These are phyloP conservation scores for Coniochaeta pulveracea DNA, from an alignment of 2,329 filamentous ascomycete genomes.

Conservation along the genomic window DNA sequence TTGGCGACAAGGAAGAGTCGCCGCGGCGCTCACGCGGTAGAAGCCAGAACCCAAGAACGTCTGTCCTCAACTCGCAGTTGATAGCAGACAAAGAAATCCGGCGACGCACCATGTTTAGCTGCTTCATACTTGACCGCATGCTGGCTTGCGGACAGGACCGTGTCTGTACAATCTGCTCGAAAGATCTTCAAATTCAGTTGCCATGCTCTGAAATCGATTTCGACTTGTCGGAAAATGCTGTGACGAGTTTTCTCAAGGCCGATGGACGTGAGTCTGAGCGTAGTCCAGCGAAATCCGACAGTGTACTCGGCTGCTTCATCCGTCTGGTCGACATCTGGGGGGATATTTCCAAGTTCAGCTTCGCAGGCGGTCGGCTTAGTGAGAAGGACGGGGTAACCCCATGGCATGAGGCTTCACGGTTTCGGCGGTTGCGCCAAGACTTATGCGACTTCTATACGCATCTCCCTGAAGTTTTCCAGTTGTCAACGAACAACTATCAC, in stretches of 20 bases:
- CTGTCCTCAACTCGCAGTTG: conserved; percentile 12
- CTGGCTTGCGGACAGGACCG: conserved; percentile 53
- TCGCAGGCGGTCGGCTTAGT: conserved; percentile 36
- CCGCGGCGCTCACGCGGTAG: not conserved
- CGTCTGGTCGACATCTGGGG: conserved; percentile 48
- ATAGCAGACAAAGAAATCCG: conserved; percentile 52
- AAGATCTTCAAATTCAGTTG: conserved; percentile 53
- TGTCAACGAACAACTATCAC: conserved; percentile 50
- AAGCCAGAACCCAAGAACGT: conserved; percentile 3
- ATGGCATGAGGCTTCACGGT: conserved; percentile 45
- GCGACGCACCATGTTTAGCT: conserved; percentile 64
- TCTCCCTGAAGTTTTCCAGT: conserved; percentile 44
- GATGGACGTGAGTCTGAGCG: conserved; percentile 9
- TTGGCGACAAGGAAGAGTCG: conserved; percentile 31
- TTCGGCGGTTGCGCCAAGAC: conserved; percentile 37
- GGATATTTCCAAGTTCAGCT: conserved; percentile 45
- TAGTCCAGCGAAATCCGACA: conserved; percentile 25
- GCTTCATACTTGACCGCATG: conserved; percentile 61
- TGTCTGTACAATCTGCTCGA: conserved; percentile 44
- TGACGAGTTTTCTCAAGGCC: conserved; percentile 34
- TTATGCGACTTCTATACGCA: conserved; percentile 39
- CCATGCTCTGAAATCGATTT: conserved; percentile 58
- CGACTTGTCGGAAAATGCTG: conserved; percentile 46
- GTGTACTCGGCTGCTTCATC: conserved; percentile 40
- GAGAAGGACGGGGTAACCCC: conserved; percentile 35